Base-by-base conservation (phyloP, 306 rosid species). In the Gillenia trifoliata region DNA sequence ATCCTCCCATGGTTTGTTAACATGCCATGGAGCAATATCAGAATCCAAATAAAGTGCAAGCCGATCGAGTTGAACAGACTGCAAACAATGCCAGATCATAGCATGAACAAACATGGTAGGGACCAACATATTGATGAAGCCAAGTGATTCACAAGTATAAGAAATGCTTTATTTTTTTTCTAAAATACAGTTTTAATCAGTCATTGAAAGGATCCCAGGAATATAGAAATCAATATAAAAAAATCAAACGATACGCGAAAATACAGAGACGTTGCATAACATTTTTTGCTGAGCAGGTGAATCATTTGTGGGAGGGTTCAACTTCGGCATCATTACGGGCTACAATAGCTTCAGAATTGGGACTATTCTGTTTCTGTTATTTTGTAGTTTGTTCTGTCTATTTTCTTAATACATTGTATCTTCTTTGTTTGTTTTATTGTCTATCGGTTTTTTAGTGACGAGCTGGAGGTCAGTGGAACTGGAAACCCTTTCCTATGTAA, bases 21-120 rank as follows among this genome's bases (percentile, higher is more conserved):
- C 71, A 80, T 87, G 81, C 96, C 96, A 94, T 61, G 96, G 90
- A 70, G 82, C 78, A 72, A 85, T 83, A 88, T 92, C 89, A 67
- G 97, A 92, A 84, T 94, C 97, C 64, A 92, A 85, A 86, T 94
- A 94, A 64, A 92, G 83, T 64, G 95, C 99, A 70, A 94, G 97
- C 41, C 79, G 92, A 71, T 87, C 94, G 19, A 94, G 99, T 72
- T 88, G 93, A 75, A 94, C 95, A 33, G 89, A 86, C 99, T 92
- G 92, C 79, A 85, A 85, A 72, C 36, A 80, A 69, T 54, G 64
- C 55, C 64, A 69, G 40, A 75, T 68, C 40, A 81, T 50, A 70
- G 62, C 29, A 78, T 80, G 40, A 88, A 73, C 75, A 45, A 62
- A 72, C 38, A 68, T 25, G 47, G 38, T 26, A 62, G 30, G 63